Evolutionary conservation across 176 grass and related monocot species (phyloP), one percentile per base, ranked within the genome.

Genomic region (Ampelocalamus luodianensis): DNA sequence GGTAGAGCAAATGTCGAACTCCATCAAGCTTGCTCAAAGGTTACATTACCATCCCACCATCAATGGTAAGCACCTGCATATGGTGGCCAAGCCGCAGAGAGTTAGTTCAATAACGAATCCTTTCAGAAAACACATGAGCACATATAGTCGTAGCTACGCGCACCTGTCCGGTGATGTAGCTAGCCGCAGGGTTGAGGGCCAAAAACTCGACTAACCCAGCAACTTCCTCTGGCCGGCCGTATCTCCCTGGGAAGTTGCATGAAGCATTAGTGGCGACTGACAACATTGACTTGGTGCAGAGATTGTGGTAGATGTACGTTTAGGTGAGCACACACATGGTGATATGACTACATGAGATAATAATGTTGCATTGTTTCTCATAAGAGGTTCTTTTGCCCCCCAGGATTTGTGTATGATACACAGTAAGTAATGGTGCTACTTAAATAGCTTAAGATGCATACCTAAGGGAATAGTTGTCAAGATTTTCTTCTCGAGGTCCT

Each of bases 401-500:
- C 39, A 54, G 8, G 23, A 56, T 70, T 1, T 40, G 38, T 20
- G 9, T 13, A 56, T 55, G 66, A 12, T 39, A 27, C 9, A 3
- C 9, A 71, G 23, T 40, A 81, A 48, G 15, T 51, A 61, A 43
- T 17, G 8, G 5, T 69, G 62, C 27, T 49, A n/a, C 7, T 11
- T 68, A 43, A 29, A 3, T 17, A 39, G 10, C 65, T 77, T 58
- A 71, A 65, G 14, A 72, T 22, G 29, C 68, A 62, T 96, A 99
- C 96, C 96, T 72, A 99, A 86, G 37, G 93, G 96, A 59, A 99
- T 99, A 20, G 78, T 91, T 67, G 89, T 51, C 85, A 96, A 88
- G 60, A 93, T 93, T 87, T 94, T 99, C 93, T 96, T 99, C 88
- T 96, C 93, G 32, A 99, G 60, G 29, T 91, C 96, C 55, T 89